phyloP scores from a whole-genome alignment of 73 alveolate genomes.

The Paramecium octaurelia region DNA sequence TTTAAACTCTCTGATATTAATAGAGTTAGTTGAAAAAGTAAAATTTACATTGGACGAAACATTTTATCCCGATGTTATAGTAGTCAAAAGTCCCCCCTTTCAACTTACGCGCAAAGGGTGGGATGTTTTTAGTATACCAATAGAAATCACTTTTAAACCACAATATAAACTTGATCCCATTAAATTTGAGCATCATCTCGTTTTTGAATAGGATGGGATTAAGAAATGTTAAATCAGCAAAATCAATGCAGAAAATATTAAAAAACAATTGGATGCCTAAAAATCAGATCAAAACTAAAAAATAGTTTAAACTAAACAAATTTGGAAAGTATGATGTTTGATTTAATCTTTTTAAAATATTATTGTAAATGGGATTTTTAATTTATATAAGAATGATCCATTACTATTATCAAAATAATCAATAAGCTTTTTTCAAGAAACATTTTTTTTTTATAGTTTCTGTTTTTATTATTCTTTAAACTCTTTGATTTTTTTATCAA shows the following conservation, averaged over 20 bases:
- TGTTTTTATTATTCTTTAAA: neutral
- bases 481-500: constrained; percentile 41
- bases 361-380: neutral
- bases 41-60: neutral
- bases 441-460: neutral
- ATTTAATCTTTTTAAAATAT: neutral
- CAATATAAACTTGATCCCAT: neutral
- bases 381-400: neutral
- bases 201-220: neutral
- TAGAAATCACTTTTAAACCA: neutral
- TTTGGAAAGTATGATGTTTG: neutral
- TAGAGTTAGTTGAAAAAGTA: neutral
- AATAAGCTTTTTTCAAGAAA: neutral
- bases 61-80: neutral
- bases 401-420: neutral
- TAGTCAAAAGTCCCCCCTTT: neutral
- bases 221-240: neutral
- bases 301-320: neutral
- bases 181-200: neutral
- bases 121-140: neutral
- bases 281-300: neutral
- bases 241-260: neutral
- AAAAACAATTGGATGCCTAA: neutral
- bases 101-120: neutral
- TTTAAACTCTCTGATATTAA: neutral